Evolutionary conservation across 108 stramenopile species (phyloP), one percentile per base, ranked within the genome.

Genomic region (Skeletonema tropicum): DNA sequence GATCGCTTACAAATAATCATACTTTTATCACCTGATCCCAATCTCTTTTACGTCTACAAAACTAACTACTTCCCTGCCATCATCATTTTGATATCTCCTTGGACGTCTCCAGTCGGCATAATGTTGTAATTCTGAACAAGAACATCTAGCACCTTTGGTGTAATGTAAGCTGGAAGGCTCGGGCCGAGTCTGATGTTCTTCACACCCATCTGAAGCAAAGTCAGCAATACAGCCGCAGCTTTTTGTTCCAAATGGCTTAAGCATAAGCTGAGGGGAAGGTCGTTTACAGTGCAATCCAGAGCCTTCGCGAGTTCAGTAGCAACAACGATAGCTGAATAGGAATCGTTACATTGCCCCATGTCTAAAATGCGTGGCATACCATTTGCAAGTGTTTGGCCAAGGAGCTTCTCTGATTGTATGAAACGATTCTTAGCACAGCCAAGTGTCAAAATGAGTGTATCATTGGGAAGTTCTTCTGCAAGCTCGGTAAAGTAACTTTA

Each of bases 291-390:
- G 60, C 86, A 88, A 42, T 86, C 67, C 57, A 91, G 66, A 23
- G 90, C 90, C 68, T 92, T 90, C 25, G 94, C 92, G 21, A 95
- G 86, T 81, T 90, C 94, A 2, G 83, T 82, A 10, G 94, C 94
- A 45, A 95, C 89, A 23, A 89, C 87, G 8, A 95, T 81, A 46
- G 94, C 94, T 29, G 87, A 83, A 70, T 90, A 95, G 2, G 85
- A 60, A 71, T 95, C 94, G 57, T 95, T 95, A 75, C 94, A 92
- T 68, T 95, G 94, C 35, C 94, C 94, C 89, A 93, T 90, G 77
- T 95, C 94, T 46, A 95, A 70, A 3, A 95, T 76, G 14, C 94
- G 84, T 0, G 94, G 92, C 73, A 94, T 82, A 13, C 90, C 91
- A 70, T 87, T 93, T 36, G 79, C 74, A 21, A 88, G 75, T 14